Evolutionary conservation across 768 basidiomycete species (phyloP).

Genomic region (Arthromyces matolae): DNA sequence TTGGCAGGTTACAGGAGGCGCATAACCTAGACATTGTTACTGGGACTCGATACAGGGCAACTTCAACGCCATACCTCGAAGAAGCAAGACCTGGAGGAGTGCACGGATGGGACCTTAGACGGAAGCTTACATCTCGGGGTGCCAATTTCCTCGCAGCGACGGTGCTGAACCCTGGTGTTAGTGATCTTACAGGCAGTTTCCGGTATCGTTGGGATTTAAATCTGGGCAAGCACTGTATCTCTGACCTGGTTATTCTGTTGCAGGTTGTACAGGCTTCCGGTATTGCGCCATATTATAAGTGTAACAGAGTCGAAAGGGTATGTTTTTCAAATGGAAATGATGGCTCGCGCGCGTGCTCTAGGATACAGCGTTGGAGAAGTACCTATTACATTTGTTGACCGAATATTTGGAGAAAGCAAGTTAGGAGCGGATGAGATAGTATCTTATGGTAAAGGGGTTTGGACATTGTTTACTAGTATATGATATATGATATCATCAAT

Average conservation of each 20-base stretch:
- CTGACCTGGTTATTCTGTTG: constrained; percentile 1
- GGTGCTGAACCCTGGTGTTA: constrained; percentile 79
- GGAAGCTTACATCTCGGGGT: constrained; percentile 83
- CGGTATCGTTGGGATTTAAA: constrained; percentile 44
- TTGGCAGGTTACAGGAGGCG: constrained; percentile 69
- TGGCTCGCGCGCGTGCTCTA: constrained; percentile 80
- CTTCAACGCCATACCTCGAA: constrained; percentile 50
- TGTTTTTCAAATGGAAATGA: constrained; percentile 99
- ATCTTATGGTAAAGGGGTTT: constrained; percentile 82
- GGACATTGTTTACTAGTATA: constrained; percentile 71
- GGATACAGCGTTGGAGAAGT: constrained; percentile 88
- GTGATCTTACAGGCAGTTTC: constrained; percentile 89
- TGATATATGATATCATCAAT: constrained; percentile 26
- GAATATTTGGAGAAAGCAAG: constrained; percentile 92
- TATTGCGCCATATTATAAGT: constrained; percentile 79
- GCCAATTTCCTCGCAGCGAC: constrained; percentile 91
- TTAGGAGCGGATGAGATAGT: constrained; percentile 86
- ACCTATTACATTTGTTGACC: constrained; percentile 92
- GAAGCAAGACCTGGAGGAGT: constrained; percentile 79
- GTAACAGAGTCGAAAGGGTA: constrained; percentile 86
- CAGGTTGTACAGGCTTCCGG: constrained; percentile 74
- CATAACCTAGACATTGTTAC: constrained; percentile 92
- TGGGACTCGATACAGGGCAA: constrained; percentile 79
- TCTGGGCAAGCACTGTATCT: background rate
- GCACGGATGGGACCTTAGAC: constrained; percentile 88